Evolutionary conservation across 306 rosid species (phyloP).

Genomic region (Trifolium pratense): DNA sequence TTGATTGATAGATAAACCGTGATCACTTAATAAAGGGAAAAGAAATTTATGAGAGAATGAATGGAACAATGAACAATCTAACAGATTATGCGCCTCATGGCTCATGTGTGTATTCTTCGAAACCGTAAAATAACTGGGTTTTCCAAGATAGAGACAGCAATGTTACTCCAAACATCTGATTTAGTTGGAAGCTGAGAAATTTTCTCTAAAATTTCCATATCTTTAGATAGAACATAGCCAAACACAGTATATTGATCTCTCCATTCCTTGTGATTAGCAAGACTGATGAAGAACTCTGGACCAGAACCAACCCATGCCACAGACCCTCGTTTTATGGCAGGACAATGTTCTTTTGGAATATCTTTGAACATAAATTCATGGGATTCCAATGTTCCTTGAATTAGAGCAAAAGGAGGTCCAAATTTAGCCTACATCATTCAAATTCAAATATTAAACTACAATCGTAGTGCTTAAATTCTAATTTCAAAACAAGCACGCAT

Average conservation of each 20-base stretch:
- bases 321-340: slow-evolving; percentile 65
- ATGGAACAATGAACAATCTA: slow-evolving; percentile 22
- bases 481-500: background rate
- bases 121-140: slow-evolving; percentile 54
- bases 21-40: slow-evolving; percentile 3
- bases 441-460: slow-evolving; percentile 33
- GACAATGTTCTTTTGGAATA: slow-evolving; percentile 55
- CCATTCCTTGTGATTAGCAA: slow-evolving; percentile 80
- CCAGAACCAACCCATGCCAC: slow-evolving; percentile 88
- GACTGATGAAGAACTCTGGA: slow-evolving; percentile 82
- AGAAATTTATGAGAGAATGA: background rate
- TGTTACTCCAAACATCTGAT: slow-evolving; percentile 58
- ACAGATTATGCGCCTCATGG: background rate
- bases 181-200: slow-evolving; percentile 64
- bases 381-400: slow-evolving; percentile 61
- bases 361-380: slow-evolving; percentile 44
- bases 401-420: slow-evolving; percentile 59
- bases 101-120: slow-evolving; percentile 40
- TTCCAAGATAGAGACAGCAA: slow-evolving; percentile 65
- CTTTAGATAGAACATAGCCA: slow-evolving; percentile 69
- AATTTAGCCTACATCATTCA: slow-evolving; percentile 46
- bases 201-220: slow-evolving; percentile 67
- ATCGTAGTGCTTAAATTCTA: background rate
- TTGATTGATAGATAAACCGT: slow-evolving; percentile 23
- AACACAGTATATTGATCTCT: slow-evolving; percentile 64